phyloP scores from a whole-genome alignment of 768 basidiomycete genomes.

The Amanita polypyramis region DNA sequence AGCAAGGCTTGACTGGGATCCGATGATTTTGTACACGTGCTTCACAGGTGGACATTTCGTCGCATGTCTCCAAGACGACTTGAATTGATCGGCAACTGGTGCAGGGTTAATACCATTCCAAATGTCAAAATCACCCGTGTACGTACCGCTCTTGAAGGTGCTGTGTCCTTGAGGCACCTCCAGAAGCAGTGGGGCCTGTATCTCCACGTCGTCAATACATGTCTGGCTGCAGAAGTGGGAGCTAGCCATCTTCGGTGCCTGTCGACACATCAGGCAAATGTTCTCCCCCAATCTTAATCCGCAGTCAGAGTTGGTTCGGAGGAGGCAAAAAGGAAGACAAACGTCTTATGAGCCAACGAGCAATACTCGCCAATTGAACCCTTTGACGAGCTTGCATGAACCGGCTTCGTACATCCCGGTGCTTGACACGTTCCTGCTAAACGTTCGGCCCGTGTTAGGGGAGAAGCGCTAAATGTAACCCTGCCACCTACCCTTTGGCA shows the following conservation, averaged over 20 bases:
- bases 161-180: conserved; percentile 50
- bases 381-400: conserved; percentile 24
- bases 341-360: conserved; percentile 42
- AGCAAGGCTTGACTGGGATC: conserved; percentile 34
- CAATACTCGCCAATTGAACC: conserved; percentile 36
- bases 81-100: conserved; percentile 57
- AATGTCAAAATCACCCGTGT: neutral
- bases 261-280: conserved; percentile 51
- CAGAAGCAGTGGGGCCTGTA: conserved; percentile 43
- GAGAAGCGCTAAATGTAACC: neutral
- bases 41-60: conserved; percentile 47
- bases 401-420: conserved; percentile 38
- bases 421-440: conserved; percentile 35
- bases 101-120: conserved; percentile 1
- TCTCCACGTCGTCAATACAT: conserved; percentile 45
- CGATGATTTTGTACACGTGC: conserved; percentile 55
- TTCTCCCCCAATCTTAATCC: conserved; percentile 31
- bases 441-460: neutral
- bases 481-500: conserved; percentile 13
- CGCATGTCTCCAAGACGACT: conserved; percentile 54
- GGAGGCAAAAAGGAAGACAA: conserved; percentile 3
- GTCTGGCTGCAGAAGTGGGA: conserved; percentile 53
- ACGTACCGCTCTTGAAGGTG: conserved; percentile 53
- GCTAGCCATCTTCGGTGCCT: conserved; percentile 39
- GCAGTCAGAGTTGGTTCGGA: neutral